These are phyloP conservation scores for Globisporangium viniferum DNA, from an alignment of 352 stramenopile genomes.

Conservation along the genomic window DNA sequence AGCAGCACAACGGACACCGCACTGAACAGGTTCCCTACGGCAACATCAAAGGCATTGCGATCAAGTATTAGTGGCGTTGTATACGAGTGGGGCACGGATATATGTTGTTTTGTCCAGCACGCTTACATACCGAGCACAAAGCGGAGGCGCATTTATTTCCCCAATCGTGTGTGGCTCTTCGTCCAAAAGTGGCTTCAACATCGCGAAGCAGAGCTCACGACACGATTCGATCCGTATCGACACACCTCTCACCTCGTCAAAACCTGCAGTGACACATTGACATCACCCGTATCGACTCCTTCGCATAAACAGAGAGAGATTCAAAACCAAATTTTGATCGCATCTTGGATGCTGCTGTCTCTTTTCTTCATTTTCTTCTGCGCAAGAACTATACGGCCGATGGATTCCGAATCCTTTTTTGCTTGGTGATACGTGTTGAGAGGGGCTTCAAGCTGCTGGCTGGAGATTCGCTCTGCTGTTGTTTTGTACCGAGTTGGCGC, in stretches of 20 bases:
- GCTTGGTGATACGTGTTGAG: background rate
- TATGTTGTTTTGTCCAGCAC: too few relatives aligned
- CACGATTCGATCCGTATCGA: background rate
- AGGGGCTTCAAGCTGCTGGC: background rate
- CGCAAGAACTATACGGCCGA: constrained; percentile 5
- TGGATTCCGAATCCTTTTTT: constrained; percentile 16
- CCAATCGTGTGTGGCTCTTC: background rate
- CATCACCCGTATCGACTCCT: too few relatives aligned
- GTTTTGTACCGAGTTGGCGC: background rate
- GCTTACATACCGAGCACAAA: constrained; percentile 33
- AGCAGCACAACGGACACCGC: constrained; percentile 48
- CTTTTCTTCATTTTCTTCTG: background rate
- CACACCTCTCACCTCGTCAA: background rate
- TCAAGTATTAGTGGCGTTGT: too few relatives aligned
- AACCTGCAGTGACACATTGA: background rate
- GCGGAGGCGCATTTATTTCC: constrained; percentile 36
- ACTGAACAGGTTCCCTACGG: constrained; percentile 46
- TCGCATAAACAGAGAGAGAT: background rate
- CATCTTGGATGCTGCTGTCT: constrained; percentile 1
- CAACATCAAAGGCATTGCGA: too few relatives aligned
- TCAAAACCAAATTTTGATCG: background rate
- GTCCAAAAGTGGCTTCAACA: background rate
- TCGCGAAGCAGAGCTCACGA: background rate
- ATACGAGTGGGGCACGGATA: too few relatives aligned
- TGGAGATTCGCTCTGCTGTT: constrained; percentile 5